Conservation (phyloP, 2,329 filamentous ascomycete genomes). For the Alternaria novae-zelandiae region DNA sequence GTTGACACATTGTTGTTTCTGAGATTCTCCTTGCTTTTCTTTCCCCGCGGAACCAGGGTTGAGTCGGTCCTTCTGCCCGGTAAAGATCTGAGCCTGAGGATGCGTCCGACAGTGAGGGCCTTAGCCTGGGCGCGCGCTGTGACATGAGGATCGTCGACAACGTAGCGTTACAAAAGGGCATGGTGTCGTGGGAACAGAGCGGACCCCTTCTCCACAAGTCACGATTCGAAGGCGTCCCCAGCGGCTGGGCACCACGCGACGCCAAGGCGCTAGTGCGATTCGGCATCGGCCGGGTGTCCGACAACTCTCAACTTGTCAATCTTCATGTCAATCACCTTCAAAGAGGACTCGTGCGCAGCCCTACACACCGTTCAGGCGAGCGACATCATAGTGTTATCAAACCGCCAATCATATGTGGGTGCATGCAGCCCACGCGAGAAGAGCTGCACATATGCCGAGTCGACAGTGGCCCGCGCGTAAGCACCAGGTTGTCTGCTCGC, state of each 20-base stretch:
- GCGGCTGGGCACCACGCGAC: neutral
- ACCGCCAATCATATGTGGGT: neutral
- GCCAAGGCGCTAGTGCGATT: neutral
- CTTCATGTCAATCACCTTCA: neutral
- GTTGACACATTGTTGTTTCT: neutral
- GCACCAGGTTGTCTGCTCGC: neutral
- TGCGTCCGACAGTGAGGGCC: neutral
- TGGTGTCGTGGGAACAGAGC: neutral
- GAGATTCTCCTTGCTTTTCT: neutral
- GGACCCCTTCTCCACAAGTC: neutral
- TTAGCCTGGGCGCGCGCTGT: neutral
- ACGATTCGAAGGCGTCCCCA: neutral
- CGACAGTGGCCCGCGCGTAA: neutral
- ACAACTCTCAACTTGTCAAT: neutral
- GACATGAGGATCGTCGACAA: neutral
- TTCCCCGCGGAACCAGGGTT: neutral
- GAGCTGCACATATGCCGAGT: neutral
- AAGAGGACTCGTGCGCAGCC: neutral
- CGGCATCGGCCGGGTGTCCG: neutral
- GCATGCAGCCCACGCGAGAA: neutral
- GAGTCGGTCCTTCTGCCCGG: neutral
- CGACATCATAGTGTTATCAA: neutral
- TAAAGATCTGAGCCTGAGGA: neutral
- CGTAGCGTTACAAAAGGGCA: neutral
- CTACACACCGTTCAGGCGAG: neutral